These are phyloP conservation scores for Graphilbum ipis-grandicollis DNA, from an alignment of 2,329 filamentous ascomycete species.

Conservation along the genomic window DNA sequence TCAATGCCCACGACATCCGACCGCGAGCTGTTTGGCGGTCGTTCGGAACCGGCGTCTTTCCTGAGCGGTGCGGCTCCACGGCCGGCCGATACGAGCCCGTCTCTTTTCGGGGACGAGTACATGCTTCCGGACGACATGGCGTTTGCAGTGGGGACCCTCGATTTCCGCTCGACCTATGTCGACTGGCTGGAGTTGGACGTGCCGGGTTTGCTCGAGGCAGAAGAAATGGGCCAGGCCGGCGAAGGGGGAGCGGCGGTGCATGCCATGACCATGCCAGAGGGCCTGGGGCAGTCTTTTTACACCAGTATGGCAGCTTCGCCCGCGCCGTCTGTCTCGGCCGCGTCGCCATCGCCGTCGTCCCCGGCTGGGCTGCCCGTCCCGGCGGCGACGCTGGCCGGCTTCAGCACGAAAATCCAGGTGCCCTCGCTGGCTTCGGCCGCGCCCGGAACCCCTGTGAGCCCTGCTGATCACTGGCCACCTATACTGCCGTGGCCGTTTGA, in stretches of 20 bases:
- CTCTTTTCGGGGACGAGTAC: slow-evolving; percentile 5
- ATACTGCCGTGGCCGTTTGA: slow-evolving; percentile 8
- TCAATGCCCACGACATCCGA: not conserved
- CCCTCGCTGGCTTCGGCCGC: no score
- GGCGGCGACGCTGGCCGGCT: no score
- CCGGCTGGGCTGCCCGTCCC: not conserved
- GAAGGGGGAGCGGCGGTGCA: no score
- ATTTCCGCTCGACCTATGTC: slow-evolving; percentile 5
- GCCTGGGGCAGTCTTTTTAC: no score
- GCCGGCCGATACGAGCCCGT: slow-evolving; percentile 1
- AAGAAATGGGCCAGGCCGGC: no score
- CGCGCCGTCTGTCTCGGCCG: not conserved
- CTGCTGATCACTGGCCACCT: no score
- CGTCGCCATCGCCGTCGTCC: not conserved
- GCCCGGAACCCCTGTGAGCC: no score
- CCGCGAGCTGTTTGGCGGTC: no score
- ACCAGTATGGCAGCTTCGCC: not conserved
- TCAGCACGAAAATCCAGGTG: no score
- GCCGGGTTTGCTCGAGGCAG: no score
- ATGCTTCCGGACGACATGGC: slow-evolving; percentile 3
- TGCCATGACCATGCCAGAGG: no score
- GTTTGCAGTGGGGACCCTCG: slow-evolving; percentile 4
- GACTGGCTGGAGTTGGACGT: slow-evolving; percentile 9
- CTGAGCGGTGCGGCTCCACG: not conserved
- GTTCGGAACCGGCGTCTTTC: no score